phyloP scores from a whole-genome alignment of 768 basidiomycete species.

The Hirschioporus abietinus region DNA sequence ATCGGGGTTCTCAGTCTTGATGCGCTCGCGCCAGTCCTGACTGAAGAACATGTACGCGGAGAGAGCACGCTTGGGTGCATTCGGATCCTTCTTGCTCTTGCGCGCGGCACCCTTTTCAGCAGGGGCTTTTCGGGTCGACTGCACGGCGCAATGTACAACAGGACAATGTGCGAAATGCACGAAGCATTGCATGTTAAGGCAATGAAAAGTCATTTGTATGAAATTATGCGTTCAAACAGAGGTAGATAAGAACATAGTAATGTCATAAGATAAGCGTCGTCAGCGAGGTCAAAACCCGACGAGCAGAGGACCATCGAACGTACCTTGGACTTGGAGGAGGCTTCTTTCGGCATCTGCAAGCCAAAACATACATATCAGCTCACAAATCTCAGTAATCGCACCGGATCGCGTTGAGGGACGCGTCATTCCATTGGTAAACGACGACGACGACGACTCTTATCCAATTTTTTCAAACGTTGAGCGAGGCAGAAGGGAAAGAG shows the following conservation, averaged over 20 bases:
- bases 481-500: neutral
- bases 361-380: conserved; percentile 22
- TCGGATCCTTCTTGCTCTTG: conserved; percentile 72
- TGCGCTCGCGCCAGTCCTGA: conserved; percentile 91
- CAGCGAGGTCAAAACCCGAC: conserved; percentile 16
- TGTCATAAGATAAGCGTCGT: conserved; percentile 11
- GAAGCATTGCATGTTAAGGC: conserved; percentile 14
- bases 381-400: neutral
- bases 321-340: conserved; percentile 61
- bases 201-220: conserved; percentile 6
- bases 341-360: conserved; percentile 73
- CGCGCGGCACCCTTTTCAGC: conserved; percentile 49
- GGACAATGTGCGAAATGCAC: neutral
- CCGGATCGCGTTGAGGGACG: neutral
- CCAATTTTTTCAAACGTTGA: neutral
- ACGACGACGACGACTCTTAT: neutral
- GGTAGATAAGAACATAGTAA: conserved; percentile 5
- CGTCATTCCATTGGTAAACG: neutral
- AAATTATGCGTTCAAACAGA: neutral
- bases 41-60: conserved; percentile 99
- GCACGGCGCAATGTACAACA: conserved; percentile 2
- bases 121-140: conserved; percentile 63
- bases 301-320: conserved; percentile 21
- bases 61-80: conserved; percentile 86
- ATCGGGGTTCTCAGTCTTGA: conserved; percentile 94